Evolutionary conservation across 768 basidiomycete genomes (phyloP).

Genomic region (Tylopilus plumbeoviolaceoides): DNA sequence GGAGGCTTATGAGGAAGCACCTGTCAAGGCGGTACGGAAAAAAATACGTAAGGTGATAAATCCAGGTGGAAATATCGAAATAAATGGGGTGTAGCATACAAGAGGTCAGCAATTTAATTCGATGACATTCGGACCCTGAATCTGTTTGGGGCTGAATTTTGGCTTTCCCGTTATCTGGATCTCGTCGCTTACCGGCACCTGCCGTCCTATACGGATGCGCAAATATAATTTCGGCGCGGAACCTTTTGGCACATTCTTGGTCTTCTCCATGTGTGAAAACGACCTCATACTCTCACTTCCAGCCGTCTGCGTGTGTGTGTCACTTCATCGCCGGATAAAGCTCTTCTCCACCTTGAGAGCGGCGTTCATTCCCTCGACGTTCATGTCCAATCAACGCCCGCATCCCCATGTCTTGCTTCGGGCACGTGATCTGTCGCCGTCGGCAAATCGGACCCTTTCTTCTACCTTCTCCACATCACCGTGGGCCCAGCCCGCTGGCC

Average conservation of each 20-base stretch:
- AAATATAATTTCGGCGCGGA: conserved; percentile 32
- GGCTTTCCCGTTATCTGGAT: conserved; percentile 32
- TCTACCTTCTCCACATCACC: conserved; percentile 6
- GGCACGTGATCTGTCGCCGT: conserved; percentile 22
- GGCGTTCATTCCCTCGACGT: neutral
- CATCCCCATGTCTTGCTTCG: conserved; percentile 15
- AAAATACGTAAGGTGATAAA: conserved; percentile 32
- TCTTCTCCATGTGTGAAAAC: conserved; percentile 19
- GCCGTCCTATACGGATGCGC: conserved; percentile 26
- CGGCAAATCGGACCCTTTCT: neutral
- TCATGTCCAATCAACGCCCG: conserved; percentile 7
- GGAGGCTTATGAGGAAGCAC: conserved; percentile 33
- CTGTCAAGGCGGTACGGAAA: conserved; percentile 35
- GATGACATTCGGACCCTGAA: conserved; percentile 33
- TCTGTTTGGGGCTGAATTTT: conserved; percentile 29
- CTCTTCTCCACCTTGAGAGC: neutral
- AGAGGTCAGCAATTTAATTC: conserved; percentile 23
- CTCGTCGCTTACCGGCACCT: conserved; percentile 27
- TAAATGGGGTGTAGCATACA: conserved; percentile 20
- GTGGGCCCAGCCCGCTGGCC: neutral
- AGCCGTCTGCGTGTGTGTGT: neutral
- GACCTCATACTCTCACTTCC: conserved; percentile 7
- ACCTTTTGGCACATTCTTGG: conserved; percentile 17
- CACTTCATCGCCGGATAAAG: neutral
- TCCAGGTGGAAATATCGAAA: conserved; percentile 22